Conservation (phyloP, 2,329 filamentous ascomycete species). For the Sarocladium brachiariae region DNA sequence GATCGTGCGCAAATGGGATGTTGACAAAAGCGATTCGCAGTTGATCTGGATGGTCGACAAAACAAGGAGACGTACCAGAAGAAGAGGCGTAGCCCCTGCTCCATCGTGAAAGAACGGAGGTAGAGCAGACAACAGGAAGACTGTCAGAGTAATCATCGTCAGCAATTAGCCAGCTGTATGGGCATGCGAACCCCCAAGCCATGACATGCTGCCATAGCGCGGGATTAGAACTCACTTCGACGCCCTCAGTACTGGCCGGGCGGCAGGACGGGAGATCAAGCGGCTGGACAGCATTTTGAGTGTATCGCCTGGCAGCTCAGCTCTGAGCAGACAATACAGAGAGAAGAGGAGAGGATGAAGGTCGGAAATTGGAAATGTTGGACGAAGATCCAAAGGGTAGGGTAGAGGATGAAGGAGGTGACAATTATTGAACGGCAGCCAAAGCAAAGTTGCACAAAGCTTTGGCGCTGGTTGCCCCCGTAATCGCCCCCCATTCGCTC, state of each 20-base stretch:
- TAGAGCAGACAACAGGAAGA: conserved; percentile 40
- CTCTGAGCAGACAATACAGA: conserved; percentile 8
- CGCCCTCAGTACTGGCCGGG: conserved; percentile 48
- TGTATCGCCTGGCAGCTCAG: conserved; percentile 12
- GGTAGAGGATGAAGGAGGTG: background rate
- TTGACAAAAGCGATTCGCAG: background rate
- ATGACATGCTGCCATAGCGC: background rate
- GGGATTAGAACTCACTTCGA: conserved; percentile 38
- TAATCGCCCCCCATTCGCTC: conserved; percentile 6
- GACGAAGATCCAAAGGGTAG: conserved; percentile 5
- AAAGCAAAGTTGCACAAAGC: conserved; percentile 2
- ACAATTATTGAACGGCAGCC: conserved; percentile 3
- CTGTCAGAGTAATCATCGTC: conserved; percentile 24
- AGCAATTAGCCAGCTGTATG: conserved; percentile 12
- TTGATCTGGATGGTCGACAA: conserved; percentile 20
- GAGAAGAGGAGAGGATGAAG: conserved; percentile 1
- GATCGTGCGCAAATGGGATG: background rate
- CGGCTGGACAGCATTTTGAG: conserved; percentile 54
- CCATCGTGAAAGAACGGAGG: conserved; percentile 42
- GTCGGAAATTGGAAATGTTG: conserved; percentile 2
- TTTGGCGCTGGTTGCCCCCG: conserved; percentile 5
- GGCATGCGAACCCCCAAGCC: background rate
- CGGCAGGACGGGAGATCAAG: conserved; percentile 52
- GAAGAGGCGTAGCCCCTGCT: conserved; percentile 53
- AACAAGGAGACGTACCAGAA: conserved; percentile 38